A percentile compares a stretch with the other conserved stretches of the same genome.
Conservation (phyloP, 1,139 yeast species). For the Pichia kudriavzevii region DNA sequence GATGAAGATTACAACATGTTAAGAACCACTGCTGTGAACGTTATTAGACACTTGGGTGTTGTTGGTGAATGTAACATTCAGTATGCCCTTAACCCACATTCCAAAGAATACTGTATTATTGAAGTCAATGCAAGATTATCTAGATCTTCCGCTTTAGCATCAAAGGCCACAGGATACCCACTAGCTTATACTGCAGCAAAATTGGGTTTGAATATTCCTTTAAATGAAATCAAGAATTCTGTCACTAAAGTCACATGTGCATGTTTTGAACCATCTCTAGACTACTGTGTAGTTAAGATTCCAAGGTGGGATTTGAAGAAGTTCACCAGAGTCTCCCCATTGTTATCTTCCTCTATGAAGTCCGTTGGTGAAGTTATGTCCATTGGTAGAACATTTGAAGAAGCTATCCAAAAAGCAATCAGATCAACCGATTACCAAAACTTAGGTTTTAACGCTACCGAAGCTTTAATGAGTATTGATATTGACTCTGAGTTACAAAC, state of each 20-base stretch:
- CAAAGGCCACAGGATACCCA: conserved; percentile 98
- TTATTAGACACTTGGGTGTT: conserved; percentile 95
- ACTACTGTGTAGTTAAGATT: conserved; percentile 94
- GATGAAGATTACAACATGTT: conserved; percentile 98
- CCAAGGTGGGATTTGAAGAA: conserved; percentile 99
- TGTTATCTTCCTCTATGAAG: conserved; percentile 91
- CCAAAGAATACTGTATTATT: conserved; percentile 92
- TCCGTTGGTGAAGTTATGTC: conserved; percentile 99
- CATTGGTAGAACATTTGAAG: conserved; percentile 96
- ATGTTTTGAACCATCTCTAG: conserved; percentile 95
- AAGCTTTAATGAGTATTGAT: conserved; percentile 80
- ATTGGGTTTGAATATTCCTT: conserved; percentile 87
- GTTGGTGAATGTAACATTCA: conserved; percentile 99
- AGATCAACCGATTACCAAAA: conserved; percentile 94
- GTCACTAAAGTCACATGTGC: conserved; percentile 95
- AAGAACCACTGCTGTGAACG: conserved; percentile 95
- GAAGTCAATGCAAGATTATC: conserved; percentile 98
- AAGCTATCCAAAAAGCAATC: conserved; percentile 96
- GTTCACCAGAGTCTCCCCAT: conserved; percentile 85
- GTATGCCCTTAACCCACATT: conserved; percentile 90
- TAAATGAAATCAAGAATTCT: conserved; percentile 86
- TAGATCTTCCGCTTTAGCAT: conserved; percentile 95
- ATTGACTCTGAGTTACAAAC: conserved; percentile 87
- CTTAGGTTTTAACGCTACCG: conserved; percentile 86
- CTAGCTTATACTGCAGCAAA: conserved; percentile 98